Conservation (phyloP, 352 stramenopile species). For the Peronospora destructor region DNA sequence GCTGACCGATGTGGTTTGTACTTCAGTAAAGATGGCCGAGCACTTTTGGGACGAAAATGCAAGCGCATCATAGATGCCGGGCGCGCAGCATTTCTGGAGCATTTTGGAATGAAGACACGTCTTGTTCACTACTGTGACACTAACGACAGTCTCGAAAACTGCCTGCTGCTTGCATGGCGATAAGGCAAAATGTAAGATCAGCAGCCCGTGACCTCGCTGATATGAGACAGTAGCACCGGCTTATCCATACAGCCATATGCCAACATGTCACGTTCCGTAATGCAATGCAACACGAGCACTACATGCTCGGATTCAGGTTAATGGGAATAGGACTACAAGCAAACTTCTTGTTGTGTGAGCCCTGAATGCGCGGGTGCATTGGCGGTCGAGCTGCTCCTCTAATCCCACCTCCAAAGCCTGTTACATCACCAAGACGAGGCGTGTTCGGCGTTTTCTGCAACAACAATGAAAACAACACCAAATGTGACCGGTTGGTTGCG, state of each 20-base stretch:
- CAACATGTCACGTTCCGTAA: neutral
- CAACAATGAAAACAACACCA: neutral
- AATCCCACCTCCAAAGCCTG: constrained; percentile 15
- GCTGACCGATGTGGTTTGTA: neutral
- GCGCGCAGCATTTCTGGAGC: constrained; percentile 46
- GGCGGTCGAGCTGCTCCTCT: constrained; percentile 26
- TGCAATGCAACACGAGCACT: constrained; percentile 2
- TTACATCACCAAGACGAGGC: constrained; percentile 14
- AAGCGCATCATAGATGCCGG: constrained; percentile 74
- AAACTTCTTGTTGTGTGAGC: constrained; percentile 73
- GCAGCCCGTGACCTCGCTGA: neutral
- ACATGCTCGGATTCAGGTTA: constrained; percentile 36
- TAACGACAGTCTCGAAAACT: constrained; percentile 75
- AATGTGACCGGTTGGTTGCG: too few species aligned
- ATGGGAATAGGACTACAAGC: constrained; percentile 59
- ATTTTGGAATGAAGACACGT: constrained; percentile 47
- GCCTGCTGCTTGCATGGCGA: constrained; percentile 62
- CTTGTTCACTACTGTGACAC: constrained; percentile 77
- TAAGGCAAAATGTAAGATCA: constrained; percentile 5
- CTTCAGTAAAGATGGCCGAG: constrained; percentile 57
- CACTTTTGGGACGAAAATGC: constrained; percentile 55
- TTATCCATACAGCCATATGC: neutral
- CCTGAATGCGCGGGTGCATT: constrained; percentile 41
- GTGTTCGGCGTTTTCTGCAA: constrained; percentile 31
- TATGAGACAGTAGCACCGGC: neutral